Conservation (phyloP, 192 early-diverging fungal species). For the Gryganskiella cystojenkinii region DNA sequence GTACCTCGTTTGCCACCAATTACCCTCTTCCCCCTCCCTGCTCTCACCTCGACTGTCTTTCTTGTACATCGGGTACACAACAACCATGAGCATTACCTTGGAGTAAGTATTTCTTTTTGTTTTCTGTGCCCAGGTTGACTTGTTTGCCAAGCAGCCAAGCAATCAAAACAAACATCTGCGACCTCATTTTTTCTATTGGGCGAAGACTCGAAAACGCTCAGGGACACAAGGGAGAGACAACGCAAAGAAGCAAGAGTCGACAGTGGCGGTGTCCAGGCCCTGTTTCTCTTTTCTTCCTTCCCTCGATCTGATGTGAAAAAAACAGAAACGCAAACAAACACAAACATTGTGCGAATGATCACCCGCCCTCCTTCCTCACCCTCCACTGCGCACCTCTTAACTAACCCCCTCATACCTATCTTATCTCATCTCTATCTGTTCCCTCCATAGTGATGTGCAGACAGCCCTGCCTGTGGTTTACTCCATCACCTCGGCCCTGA, state of each 20-base stretch:
- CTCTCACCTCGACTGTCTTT: not conserved
- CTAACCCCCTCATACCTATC: not conserved
- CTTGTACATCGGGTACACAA: not conserved
- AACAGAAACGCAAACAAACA: not conserved
- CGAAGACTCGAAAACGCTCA: too few relatives aligned
- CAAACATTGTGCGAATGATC: too few relatives aligned
- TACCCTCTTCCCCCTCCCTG: not conserved
- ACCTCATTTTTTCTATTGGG: too few relatives aligned
- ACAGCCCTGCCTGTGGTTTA: constrained; percentile 39
- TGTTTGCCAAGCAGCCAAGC: too few relatives aligned
- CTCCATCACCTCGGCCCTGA: constrained; percentile 17
- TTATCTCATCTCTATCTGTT: not conserved
- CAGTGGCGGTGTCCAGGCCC: too few relatives aligned
- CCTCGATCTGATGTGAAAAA: not conserved
- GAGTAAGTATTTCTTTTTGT: not conserved
- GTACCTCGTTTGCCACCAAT: too few relatives aligned
- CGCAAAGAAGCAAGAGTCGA: too few relatives aligned
- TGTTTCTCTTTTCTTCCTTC: too few relatives aligned
- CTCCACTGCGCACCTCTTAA: not conserved
- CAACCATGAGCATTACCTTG: not conserved
- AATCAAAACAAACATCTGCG: too few relatives aligned
- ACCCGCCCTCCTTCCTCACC: too few relatives aligned
- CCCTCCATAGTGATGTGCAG: constrained; percentile 16
- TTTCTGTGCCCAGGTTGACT: too few relatives aligned
- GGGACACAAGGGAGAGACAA: too few relatives aligned